Conservation (phyloP, 768 basidiomycete genomes). For the Mycena latifolia region DNA sequence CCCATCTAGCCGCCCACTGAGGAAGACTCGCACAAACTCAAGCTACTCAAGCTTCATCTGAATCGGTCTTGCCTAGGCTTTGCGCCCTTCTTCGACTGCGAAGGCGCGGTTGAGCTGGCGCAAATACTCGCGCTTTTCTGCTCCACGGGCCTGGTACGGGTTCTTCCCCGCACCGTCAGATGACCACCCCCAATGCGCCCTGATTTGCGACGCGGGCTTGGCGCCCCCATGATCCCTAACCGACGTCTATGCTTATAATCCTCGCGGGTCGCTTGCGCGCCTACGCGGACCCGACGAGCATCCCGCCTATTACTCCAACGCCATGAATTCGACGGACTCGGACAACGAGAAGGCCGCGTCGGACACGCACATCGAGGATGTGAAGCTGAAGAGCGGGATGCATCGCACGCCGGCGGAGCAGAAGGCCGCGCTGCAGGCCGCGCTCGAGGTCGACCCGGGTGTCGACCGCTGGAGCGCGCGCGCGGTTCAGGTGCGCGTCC, state of each 20-base stretch:
- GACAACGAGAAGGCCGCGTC: constrained; percentile 43
- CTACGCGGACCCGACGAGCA: too few species aligned
- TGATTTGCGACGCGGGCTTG: not conserved
- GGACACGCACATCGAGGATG: constrained; percentile 29
- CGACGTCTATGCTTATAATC: not conserved
- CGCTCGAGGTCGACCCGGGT: constrained; percentile 57
- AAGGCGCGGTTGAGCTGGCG: too few species aligned
- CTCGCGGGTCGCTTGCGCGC: too few species aligned
- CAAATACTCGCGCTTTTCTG: too few species aligned
- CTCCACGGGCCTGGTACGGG: too few species aligned
- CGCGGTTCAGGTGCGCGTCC: constrained; percentile 50
- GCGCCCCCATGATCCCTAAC: not conserved
- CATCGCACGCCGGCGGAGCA: constrained; percentile 53
- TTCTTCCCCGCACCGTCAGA: not conserved
- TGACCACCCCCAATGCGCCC: not conserved
- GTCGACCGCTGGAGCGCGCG: constrained; percentile 49
- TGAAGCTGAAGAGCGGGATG: constrained; percentile 13
- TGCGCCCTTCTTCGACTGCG: too few species aligned
- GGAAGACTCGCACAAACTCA: too few species aligned
- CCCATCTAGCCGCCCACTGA: too few species aligned
- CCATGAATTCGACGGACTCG: not conserved
- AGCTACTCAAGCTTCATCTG: too few species aligned
- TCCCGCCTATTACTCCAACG: too few species aligned
- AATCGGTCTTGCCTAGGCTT: too few species aligned
- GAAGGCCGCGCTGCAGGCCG: constrained; percentile 53